Percentiles rank a stretch among this genome's conserved stretches.
Evolutionary conservation across 768 basidiomycete genomes (phyloP).

Genomic region (Tephrocybe sp.): DNA sequence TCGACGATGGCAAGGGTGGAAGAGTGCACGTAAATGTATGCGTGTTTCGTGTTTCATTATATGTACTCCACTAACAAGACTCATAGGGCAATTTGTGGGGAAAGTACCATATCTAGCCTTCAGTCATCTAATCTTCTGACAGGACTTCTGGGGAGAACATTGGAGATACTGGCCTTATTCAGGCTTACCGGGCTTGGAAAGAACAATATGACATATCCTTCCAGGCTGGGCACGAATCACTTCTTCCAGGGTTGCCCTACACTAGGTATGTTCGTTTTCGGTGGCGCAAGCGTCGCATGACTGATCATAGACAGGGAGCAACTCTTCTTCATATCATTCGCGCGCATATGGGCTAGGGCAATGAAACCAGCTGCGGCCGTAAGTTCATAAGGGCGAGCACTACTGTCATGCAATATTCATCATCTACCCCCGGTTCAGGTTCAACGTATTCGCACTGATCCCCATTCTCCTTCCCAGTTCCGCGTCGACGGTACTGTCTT

Average conservation of each 20-base stretch:
- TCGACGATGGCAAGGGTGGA: constrained; percentile 85
- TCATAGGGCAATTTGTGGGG: constrained; percentile 75
- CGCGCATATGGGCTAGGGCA: constrained; percentile 81
- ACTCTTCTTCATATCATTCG: constrained; percentile 92
- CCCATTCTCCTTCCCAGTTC: constrained; percentile 80
- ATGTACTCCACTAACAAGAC: not conserved
- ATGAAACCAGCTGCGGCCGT: constrained; percentile 80
- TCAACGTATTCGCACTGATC: constrained; percentile 81
- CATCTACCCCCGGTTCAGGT: constrained; percentile 43
- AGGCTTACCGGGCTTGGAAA: constrained; percentile 92
- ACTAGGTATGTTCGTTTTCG: constrained; percentile 49
- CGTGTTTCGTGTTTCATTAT: constrained; percentile 17
- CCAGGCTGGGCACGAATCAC: constrained; percentile 59
- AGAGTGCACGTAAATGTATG: constrained; percentile 81
- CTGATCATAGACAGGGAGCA: constrained; percentile 61
- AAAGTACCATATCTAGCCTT: not conserved
- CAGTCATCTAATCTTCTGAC: not conserved
- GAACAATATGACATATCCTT: constrained; percentile 63
- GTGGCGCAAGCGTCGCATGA: not conserved
- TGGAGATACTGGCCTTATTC: constrained; percentile 81
- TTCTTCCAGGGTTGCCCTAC: constrained; percentile 79
- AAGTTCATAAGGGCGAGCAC: constrained; percentile 17
- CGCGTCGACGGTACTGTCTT: constrained; percentile 85
- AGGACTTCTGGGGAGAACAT: constrained; percentile 94
- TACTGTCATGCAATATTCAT: not conserved